Percentiles rank a stretch among this genome's conserved stretches.
Evolutionary conservation across 805 yeast species (phyloP).

Genomic region (Diddensiella transvaalensis): DNA sequence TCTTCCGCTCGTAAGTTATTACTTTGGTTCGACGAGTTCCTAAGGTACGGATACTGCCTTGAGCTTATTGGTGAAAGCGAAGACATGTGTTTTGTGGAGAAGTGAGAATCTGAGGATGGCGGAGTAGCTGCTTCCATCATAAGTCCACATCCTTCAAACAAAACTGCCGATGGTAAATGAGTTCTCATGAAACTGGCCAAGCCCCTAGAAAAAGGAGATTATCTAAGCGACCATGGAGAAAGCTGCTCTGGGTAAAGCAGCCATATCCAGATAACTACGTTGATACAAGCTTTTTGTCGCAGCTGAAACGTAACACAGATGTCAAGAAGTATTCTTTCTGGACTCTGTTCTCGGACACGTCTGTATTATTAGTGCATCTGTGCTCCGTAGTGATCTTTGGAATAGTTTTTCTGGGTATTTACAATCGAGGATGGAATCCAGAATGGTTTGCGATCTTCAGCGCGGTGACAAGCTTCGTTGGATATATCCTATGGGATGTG

Average conservation of each 20-base stretch:
- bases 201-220: not conserved
- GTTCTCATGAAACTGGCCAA: no score
- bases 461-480: slow-evolving; percentile 29
- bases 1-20: not conserved
- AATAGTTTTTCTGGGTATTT: slow-evolving; percentile 60
- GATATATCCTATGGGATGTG: slow-evolving; percentile 28
- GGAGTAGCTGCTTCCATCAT: no score
- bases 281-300: slow-evolving; percentile 75
- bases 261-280: slow-evolving; percentile 91
- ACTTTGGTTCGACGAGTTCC: not conserved
- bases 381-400: slow-evolving; percentile 61
- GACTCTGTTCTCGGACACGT: slow-evolving; percentile 67
- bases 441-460: slow-evolving; percentile 29
- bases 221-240: slow-evolving; percentile 58
- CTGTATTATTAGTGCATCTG: slow-evolving; percentile 62
- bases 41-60: not conserved
- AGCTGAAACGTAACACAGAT: slow-evolving; percentile 69
- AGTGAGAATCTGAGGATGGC: no score
- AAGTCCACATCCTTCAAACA: no score
- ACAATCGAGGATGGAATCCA: slow-evolving; percentile 31
- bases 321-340: slow-evolving; percentile 63
- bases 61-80: not conserved
- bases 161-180: no score
- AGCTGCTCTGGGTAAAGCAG: slow-evolving; percentile 79
- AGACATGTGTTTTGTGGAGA: no score